phyloP scores from a whole-genome alignment of 345 rosid genomes.

The Populus davidiana region DNA sequence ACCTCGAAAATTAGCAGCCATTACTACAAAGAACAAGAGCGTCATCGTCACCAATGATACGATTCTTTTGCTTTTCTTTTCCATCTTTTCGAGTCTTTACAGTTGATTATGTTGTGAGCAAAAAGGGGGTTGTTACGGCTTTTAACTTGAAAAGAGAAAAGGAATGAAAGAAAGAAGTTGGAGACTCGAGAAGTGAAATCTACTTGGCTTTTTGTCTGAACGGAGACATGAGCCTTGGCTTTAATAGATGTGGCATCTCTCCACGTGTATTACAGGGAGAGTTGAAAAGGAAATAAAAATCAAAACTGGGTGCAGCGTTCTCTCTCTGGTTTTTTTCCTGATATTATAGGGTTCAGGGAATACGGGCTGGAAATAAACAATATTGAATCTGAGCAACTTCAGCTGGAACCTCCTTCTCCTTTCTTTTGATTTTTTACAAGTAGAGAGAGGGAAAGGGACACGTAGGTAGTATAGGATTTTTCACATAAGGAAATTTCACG shows the following conservation, averaged over 20 bases:
- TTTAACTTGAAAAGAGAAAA: neutral
- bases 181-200: neutral
- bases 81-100: conserved; percentile 16
- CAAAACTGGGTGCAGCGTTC: neutral
- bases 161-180: neutral
- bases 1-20: conserved; percentile 20
- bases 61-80: conserved; percentile 2
- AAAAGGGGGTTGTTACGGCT: neutral
- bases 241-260: neutral
- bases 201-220: neutral
- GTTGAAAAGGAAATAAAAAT: neutral
- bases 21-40: conserved; percentile 4
- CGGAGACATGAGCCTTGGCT: neutral
- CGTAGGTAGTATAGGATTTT: neutral
- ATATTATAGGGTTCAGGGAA: too few species aligned
- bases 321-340: too few species aligned
- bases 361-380: too few species aligned
- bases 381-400: neutral
- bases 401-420: too few species aligned
- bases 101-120: neutral
- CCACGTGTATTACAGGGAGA: neutral
- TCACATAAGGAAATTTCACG: neutral
- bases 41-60: neutral
- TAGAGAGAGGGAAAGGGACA: neutral
- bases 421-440: too few species aligned